phyloP scores from a whole-genome alignment of 768 basidiomycete species.

The Clitopilus passeckerianus region DNA sequence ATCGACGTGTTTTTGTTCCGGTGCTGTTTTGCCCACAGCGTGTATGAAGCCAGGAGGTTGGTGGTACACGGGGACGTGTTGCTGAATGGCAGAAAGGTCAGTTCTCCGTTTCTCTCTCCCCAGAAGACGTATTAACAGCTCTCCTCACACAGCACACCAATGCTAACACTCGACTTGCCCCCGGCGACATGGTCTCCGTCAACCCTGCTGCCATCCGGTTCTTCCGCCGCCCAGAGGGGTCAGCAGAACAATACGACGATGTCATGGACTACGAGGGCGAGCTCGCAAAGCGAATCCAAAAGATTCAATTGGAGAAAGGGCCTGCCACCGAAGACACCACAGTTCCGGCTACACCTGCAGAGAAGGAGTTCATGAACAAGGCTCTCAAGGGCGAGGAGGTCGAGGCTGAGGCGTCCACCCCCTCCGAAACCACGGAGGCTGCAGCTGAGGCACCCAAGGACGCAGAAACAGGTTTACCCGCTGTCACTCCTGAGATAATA shows the following conservation, averaged over 20 bases:
- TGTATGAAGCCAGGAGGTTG: conserved; percentile 84
- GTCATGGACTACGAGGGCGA: conserved; percentile 20
- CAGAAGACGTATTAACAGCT: not conserved
- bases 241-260: conserved; percentile 26
- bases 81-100: conserved; percentile 86
- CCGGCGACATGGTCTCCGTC: conserved; percentile 92
- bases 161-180: conserved; percentile 83
- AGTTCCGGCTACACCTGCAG: not conserved
- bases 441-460: conserved; percentile 1
- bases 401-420: not conserved
- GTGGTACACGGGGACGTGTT: conserved; percentile 84
- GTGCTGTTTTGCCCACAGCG: conserved; percentile 80
- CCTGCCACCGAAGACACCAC: not conserved
- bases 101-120: conserved; percentile 14
- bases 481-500: conserved; percentile 1
- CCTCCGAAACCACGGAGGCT: not conserved
- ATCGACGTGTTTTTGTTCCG: conserved; percentile 92
- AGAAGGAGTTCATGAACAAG: conserved; percentile 5
- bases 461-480: not conserved
- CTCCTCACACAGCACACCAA: conserved; percentile 60
- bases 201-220: conserved; percentile 78
- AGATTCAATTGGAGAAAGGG: not conserved
- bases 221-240: conserved; percentile 34
- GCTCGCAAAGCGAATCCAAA: not conserved
- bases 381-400: conserved; percentile 3